phyloP scores from a whole-genome alignment of 176 grass and related monocot species.

The Musa acuminata region DNA sequence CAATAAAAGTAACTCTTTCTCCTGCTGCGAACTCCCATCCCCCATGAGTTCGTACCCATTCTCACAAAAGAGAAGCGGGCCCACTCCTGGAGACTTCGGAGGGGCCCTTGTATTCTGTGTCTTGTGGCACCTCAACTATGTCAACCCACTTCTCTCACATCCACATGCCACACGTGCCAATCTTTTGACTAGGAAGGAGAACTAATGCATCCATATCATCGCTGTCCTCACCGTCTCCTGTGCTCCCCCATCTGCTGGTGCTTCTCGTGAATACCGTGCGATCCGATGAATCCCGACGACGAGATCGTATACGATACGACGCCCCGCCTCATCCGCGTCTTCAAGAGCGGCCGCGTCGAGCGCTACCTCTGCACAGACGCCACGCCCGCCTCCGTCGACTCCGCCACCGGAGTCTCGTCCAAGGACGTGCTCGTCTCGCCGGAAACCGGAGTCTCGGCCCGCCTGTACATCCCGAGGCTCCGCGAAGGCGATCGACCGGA shows the following conservation, averaged over 20 bases:
- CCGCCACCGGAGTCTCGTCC: constrained; percentile 12
- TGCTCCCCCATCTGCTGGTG: not conserved
- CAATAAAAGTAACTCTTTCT: no score
- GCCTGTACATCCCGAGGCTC: constrained; percentile 9
- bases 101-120: no score
- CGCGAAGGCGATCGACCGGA: not conserved
- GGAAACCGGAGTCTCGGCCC: constrained; percentile 2
- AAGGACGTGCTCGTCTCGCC: constrained; percentile 17
- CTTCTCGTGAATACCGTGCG: not conserved
- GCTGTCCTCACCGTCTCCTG: not conserved
- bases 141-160: no score
- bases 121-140: no score
- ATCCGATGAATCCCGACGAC: not conserved
- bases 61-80: no score
- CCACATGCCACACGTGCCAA: no score
- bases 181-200: no score
- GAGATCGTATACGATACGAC: not conserved
- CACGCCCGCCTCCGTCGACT: no score
- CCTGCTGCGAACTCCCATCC: no score
- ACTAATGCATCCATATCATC: not conserved
- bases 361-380: not conserved
- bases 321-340: not conserved
- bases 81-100: no score
- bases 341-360: constrained; percentile 18
- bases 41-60: no score